Conservation (phyloP, 345 rosid species). For the Bretschneidera sinensis region DNA sequence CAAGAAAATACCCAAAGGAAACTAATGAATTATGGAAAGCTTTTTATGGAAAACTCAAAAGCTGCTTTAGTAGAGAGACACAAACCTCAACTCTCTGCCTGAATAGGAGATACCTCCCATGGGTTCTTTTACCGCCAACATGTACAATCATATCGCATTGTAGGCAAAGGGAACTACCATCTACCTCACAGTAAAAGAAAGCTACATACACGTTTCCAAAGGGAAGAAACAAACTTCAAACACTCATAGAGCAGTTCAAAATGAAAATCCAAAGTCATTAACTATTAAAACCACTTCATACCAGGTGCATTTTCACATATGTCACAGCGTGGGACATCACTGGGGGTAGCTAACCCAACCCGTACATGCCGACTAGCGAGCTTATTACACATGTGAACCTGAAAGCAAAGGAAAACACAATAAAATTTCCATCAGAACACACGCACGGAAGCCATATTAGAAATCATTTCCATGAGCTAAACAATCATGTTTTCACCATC, state of each 20-base stretch:
- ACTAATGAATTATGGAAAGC: slow-evolving; percentile 12
- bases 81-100: slow-evolving; percentile 84
- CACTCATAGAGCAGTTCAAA: background rate
- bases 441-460: background rate
- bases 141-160: slow-evolving; percentile 90
- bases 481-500: background rate
- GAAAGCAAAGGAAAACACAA: slow-evolving; percentile 10
- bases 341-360: slow-evolving; percentile 72
- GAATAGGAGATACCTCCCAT: slow-evolving; percentile 62
- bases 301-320: slow-evolving; percentile 88
- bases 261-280: background rate
- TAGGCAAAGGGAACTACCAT: slow-evolving; percentile 80
- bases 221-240: slow-evolving; percentile 20
- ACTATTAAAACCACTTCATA: slow-evolving; percentile 21
- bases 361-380: slow-evolving; percentile 79
- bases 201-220: slow-evolving; percentile 39
- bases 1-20: slow-evolving; percentile 16
- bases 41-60: slow-evolving; percentile 12
- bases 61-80: slow-evolving; percentile 12
- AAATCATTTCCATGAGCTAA: background rate
- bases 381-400: slow-evolving; percentile 88
- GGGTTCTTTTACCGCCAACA: slow-evolving; percentile 89
- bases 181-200: slow-evolving; percentile 86
- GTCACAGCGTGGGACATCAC: slow-evolving; percentile 72
- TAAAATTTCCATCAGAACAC: no score